Evolutionary conservation across 2,329 filamentous ascomycete species (phyloP), one percentile per base, ranked within the genome.

Genomic region (Calonectria crousiana): DNA sequence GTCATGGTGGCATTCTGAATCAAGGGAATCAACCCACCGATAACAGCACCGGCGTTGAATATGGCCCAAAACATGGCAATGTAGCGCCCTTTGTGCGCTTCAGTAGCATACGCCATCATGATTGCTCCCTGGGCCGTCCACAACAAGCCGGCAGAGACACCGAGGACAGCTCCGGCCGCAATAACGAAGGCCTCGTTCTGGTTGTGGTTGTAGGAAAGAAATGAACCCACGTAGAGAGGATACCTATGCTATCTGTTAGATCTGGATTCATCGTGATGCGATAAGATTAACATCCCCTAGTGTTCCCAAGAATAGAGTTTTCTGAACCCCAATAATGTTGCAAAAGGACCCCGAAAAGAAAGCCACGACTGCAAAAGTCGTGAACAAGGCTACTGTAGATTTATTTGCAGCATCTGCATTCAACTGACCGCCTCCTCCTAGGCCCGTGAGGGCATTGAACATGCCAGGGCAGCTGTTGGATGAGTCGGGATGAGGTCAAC

Each of bases 131-230:
- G 53, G 2, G 67, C 67, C 2, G 67, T 69, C 67, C 67, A 69
- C 23, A 69, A 16, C 1, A 62, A 30, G 6, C 23, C 67, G 11
- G 67, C 41, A 51, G 26, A 60, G 23, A 62, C 2, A 23, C 67
- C 67, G 11, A 69, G 38, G 6, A 69, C 4, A 2, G 30, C 41
- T 13, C 67, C 67, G 18, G 53, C 28, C 1, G 20, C 30, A n/a
- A 62, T 38, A 14, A 69, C 52, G 26, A 60, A 69, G 23, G 30
- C 36, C 18, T 69, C 67, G 28, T 69, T 38, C 28, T 51, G 16
- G 30, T 36, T 69, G 41, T 62, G 28, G 23, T 69, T 51, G 30
- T 51, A 62, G n/a, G 41, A 60, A 51, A 69, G 67, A 51, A 69
- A 69, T 16, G 53, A 36, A 16, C 49, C 65, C 1, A 62, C 53